Base-by-base conservation (phyloP, 2,329 filamentous ascomycete species). In the Xylariaceae sp. region DNA sequence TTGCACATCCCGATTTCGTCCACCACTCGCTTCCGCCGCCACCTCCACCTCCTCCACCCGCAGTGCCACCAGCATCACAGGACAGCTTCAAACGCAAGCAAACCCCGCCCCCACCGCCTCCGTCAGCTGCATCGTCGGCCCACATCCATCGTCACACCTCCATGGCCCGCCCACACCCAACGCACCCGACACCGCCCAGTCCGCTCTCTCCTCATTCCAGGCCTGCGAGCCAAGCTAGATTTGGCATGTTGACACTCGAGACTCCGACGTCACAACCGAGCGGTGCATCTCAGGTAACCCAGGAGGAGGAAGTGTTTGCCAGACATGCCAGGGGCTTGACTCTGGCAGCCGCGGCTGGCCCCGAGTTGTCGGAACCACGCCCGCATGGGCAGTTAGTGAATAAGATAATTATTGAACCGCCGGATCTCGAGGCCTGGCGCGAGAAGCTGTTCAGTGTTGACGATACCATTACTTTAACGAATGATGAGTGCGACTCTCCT, bases 391-490 rank as follows among this genome's bases (percentile, higher is more conserved):
- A 82, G 67, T 74, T 82, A 59, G 77, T 79, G 53, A 78, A 74
- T 30, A 86, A 79, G 68, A 76, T 88, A 64, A 79, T 90, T 9
- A 72, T 84, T 7, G 77, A 89, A 67, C 88, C 88, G 45, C 88
- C 88, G 2, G 78, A 88, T 65, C 77, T 92, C 53, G 77, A 83
- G 10, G 76, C 78, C 62, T 93, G 89, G 89, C 79, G 89, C 55
- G 79, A 88, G 66, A 86, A 80, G 68, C 75, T 92, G 51, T 93
- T 92, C 72, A 80, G 89, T 68, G 86, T 91, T n/a, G 84, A 90
- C 66, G 85, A 88, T 50, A 82, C 81, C 51, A 88, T 92, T 60
- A 82, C 86, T 10, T 74, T 93, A 66, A 90, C 82, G 35, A 84
- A 91, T 71, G 87, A 91, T 63, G 82, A 92, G 86, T 90, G 57